A percentile compares a stretch with the other conserved stretches of the same genome.
phyloP scores from a whole-genome alignment of 139 green algal genomes.

The Pseudopediastrum boryanum region DNA sequence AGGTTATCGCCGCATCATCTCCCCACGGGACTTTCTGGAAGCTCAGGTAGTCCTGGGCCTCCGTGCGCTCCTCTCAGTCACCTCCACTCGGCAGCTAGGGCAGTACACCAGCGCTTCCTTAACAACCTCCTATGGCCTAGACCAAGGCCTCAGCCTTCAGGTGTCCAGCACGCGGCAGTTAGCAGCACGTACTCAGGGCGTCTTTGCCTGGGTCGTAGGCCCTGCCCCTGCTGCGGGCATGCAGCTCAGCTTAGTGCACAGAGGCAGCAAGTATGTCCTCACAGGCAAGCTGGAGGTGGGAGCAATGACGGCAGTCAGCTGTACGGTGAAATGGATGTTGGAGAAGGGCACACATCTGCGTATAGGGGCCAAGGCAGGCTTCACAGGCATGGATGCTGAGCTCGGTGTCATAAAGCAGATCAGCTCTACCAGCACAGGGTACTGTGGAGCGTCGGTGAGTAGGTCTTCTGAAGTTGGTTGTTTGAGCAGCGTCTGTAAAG shows the following conservation, averaged over 20 bases:
- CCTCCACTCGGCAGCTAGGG: slow-evolving; percentile 45
- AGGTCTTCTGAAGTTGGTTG: too few relatives aligned
- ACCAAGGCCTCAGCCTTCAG: slow-evolving; percentile 27
- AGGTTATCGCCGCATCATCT: slow-evolving; percentile 52
- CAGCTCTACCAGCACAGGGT: slow-evolving; percentile 6
- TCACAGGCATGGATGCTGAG: slow-evolving; percentile 57
- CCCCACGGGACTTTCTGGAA: slow-evolving; percentile 24
- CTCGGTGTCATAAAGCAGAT: slow-evolving; percentile 37
- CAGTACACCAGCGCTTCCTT: slow-evolving; percentile 20
- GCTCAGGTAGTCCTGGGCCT: slow-evolving; percentile 36
- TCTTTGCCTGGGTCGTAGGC: slow-evolving; percentile 43
- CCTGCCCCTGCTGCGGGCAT: slow-evolving; percentile 31
- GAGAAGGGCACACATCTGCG: background rate
- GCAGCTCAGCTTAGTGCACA: slow-evolving; percentile 29
- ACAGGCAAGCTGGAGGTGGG: slow-evolving; percentile 54
- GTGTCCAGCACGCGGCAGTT: slow-evolving; percentile 30
- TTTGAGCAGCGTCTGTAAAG: background rate
- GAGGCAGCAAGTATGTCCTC: slow-evolving; percentile 36
- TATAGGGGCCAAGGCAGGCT: slow-evolving; percentile 34
- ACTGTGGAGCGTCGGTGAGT: slow-evolving; percentile 13
- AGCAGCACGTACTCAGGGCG: background rate
- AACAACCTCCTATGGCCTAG: slow-evolving; percentile 5
- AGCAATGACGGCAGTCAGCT: slow-evolving; percentile 32
- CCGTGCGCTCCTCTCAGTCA: slow-evolving; percentile 33
- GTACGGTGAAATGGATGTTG: slow-evolving; percentile 8